Evolutionary conservation across 2,329 filamentous ascomycete species (phyloP).

Genomic region (Ophiosphaerella korrae): DNA sequence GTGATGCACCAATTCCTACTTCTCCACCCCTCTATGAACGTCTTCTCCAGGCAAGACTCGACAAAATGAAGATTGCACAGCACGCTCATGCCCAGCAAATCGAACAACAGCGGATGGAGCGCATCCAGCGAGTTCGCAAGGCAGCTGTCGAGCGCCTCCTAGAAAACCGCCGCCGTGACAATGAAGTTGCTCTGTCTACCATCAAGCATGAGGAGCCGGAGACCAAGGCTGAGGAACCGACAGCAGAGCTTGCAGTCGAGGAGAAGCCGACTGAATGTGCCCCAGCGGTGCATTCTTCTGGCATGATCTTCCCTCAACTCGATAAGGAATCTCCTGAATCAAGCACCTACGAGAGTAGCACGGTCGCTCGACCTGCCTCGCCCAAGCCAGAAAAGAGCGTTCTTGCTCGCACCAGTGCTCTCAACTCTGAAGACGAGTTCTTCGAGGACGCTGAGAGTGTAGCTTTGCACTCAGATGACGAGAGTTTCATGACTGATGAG

Average conservation of each 20-base stretch:
- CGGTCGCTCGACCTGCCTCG: constrained; percentile 33
- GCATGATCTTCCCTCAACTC: constrained; percentile 96
- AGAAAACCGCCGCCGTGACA: constrained; percentile 38
- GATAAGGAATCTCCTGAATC: constrained; percentile 88
- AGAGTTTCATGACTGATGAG: constrained; percentile 92
- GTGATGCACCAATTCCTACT: constrained; percentile 20
- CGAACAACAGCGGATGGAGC: constrained; percentile 34
- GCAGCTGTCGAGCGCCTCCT: constrained; percentile 42
- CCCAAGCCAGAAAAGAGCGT: constrained; percentile 35
- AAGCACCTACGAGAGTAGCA: constrained; percentile 72
- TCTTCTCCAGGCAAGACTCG: constrained; percentile 30
- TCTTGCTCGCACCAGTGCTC: constrained; percentile 35
- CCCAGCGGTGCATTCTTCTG: constrained; percentile 43
- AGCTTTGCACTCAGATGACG: constrained; percentile 61
- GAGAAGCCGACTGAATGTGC: constrained; percentile 30
- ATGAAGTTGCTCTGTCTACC: constrained; percentile 33
- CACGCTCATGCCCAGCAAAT: constrained; percentile 26
- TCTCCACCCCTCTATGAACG: constrained; percentile 25
- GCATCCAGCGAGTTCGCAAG: constrained; percentile 41
- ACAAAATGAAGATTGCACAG: constrained; percentile 26
- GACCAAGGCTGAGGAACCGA: constrained; percentile 15
- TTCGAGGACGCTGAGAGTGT: constrained; percentile 65
- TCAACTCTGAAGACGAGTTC: constrained; percentile 57
- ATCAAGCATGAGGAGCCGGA: constrained; percentile 40
- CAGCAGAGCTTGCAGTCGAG: constrained; percentile 41